phyloP scores from a whole-genome alignment of 805 yeast genomes.

The Candida sithepensis region DNA sequence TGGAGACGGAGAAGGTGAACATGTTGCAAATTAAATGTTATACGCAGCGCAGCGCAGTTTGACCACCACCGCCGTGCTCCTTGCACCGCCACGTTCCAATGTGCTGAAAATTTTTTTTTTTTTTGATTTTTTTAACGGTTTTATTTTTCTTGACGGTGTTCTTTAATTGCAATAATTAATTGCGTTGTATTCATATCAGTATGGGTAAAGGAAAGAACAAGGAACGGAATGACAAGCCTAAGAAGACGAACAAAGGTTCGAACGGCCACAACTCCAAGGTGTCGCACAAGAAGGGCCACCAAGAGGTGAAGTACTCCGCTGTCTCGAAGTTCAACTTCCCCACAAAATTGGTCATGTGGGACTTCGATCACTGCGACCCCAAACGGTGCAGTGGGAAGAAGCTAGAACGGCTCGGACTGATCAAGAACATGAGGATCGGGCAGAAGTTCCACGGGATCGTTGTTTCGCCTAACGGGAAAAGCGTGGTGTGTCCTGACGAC shows the following conservation, averaged over 20 bases:
- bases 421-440: constrained; percentile 78
- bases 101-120: not conserved
- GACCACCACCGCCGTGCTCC: too few species aligned
- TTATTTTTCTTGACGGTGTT: too few species aligned
- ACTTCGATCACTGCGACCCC: constrained; percentile 98
- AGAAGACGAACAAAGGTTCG: constrained; percentile 38
- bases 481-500: constrained; percentile 89
- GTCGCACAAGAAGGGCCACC: constrained; percentile 39
- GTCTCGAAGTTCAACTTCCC: constrained; percentile 49
- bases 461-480: constrained; percentile 89
- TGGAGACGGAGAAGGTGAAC: too few species aligned
- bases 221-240: constrained; percentile 36
- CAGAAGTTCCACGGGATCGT: constrained; percentile 89
- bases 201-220: constrained; percentile 57
- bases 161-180: too few species aligned
- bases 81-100: too few species aligned
- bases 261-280: constrained; percentile 57
- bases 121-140: too few species aligned
- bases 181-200: too few species aligned
- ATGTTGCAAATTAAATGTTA: too few species aligned
- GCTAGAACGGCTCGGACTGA: constrained; percentile 81
- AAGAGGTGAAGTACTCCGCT: constrained; percentile 25
- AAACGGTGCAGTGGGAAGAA: constrained; percentile 96
- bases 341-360: constrained; percentile 96
- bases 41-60: too few species aligned